Percentiles rank a stretch among this genome's conserved stretches.
Conservation (phyloP, 2,329 filamentous ascomycete species). For the Stromatinia cepivora region DNA sequence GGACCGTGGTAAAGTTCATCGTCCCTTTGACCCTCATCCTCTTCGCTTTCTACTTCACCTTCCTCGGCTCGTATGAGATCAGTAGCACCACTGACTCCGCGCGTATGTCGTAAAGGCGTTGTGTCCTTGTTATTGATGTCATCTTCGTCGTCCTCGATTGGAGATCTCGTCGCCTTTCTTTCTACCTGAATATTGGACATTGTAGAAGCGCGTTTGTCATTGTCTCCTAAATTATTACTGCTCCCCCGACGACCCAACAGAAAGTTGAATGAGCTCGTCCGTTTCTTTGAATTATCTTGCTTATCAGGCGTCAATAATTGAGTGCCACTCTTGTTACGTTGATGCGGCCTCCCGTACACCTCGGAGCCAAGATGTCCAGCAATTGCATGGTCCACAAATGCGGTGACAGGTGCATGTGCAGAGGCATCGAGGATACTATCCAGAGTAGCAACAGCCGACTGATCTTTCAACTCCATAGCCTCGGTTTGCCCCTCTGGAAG, state of each 20-base stretch:
- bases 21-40: conserved; percentile 46
- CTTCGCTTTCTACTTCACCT: conserved; percentile 47
- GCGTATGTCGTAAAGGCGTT: conserved; percentile 29
- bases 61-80: conserved; percentile 26
- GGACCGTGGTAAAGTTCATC: conserved; percentile 62
- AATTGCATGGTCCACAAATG: conserved; percentile 87
- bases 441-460: conserved; percentile 84
- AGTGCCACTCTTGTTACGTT: conserved; percentile 50
- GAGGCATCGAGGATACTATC: conserved; percentile 92
- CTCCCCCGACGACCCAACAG: conserved; percentile 40
- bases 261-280: conserved; percentile 51
- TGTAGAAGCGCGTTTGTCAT: conserved; percentile 30
- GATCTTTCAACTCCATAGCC: conserved; percentile 62
- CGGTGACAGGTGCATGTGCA: conserved; percentile 80
- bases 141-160: conserved; percentile 35
- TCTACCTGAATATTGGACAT: conserved; percentile 32
- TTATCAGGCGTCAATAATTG: conserved; percentile 38
- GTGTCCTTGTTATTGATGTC: conserved; percentile 32
- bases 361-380: conserved; percentile 74
- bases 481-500: conserved; percentile 54
- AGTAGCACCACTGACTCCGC: conserved; percentile 26
- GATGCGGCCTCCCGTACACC: conserved; percentile 65
- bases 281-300: conserved; percentile 44
- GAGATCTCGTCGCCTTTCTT: conserved; percentile 26
- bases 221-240: conserved; percentile 31